These are phyloP conservation scores for Neonectria coccinea DNA, from an alignment of 2,329 filamentous ascomycete genomes.

Conservation along the genomic window DNA sequence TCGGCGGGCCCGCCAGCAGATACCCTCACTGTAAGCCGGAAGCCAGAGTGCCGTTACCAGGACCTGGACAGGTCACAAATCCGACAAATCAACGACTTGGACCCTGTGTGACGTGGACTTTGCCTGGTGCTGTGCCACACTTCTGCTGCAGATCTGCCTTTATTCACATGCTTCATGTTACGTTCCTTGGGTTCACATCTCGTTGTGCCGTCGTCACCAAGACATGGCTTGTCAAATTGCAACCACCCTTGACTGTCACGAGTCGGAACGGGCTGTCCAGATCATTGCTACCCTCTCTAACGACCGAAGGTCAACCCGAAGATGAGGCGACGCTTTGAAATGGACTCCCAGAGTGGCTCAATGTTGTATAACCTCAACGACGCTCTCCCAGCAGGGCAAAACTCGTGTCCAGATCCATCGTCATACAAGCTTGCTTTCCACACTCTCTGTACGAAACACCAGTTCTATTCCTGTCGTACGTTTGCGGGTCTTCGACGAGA, in stretches of 20 bases:
- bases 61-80: background rate
- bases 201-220: background rate
- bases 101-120: slow-evolving; percentile 17
- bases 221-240: background rate
- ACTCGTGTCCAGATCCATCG: slow-evolving; percentile 7
- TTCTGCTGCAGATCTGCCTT: slow-evolving; percentile 15
- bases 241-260: background rate
- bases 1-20: slow-evolving; percentile 23
- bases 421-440: background rate
- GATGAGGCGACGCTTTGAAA: background rate
- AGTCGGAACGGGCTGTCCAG: background rate
- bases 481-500: background rate
- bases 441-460: slow-evolving; percentile 13
- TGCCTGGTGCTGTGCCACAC: slow-evolving; percentile 27
- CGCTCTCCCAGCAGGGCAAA: background rate
- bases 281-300: background rate
- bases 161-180: slow-evolving; percentile 6
- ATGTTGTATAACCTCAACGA: slow-evolving; percentile 1
- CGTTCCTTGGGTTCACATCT: background rate
- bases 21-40: background rate
- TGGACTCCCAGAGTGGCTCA: background rate
- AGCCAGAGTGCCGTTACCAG: background rate
- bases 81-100: slow-evolving; percentile 4
- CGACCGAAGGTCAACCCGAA: background rate
- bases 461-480: slow-evolving; percentile 15